Percentiles rank a stretch among this genome's conserved stretches.
Evolutionary conservation across 805 yeast species (phyloP).

Genomic region (Cyberlindnera euphorbiiphila): DNA sequence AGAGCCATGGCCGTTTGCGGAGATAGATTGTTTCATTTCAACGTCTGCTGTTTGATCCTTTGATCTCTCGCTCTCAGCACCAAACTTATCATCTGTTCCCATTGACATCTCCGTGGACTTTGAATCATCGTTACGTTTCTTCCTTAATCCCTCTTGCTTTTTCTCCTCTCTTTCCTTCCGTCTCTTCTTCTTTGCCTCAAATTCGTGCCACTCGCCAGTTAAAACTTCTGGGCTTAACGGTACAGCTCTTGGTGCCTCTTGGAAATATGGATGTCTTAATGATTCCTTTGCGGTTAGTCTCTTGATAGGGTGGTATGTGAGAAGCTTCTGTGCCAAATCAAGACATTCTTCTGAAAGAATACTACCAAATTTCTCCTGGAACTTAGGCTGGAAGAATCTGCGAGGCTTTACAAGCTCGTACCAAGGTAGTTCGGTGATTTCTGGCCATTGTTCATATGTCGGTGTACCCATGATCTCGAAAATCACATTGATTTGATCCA

Average conservation of each 20-base stretch:
- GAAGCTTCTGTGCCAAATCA: conserved; percentile 59
- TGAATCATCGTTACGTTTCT: conserved; percentile 6
- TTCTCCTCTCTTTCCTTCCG: conserved; percentile 27
- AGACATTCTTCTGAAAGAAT: conserved; percentile 49
- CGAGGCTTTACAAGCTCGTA: conserved; percentile 74
- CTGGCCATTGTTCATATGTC: conserved; percentile 67
- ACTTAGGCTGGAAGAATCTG: conserved; percentile 29
- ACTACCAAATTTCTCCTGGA: conserved; percentile 39
- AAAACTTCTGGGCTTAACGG: conserved; percentile 51
- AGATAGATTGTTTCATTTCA: conserved; percentile 1
- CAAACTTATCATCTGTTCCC: conserved; percentile 3
- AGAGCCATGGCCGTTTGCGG: too few relatives aligned
- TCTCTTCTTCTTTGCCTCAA: conserved; percentile 78
- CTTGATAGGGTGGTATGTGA: conserved; percentile 62
- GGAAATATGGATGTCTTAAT: conserved; percentile 65
- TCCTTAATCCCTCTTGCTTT: conserved; percentile 18
- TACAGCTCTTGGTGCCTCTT: conserved; percentile 61
- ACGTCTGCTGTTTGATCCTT: conserved; percentile 1
- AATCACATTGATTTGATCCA: conserved; percentile 74
- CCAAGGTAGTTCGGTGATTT: conserved; percentile 82
- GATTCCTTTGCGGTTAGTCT: conserved; percentile 72
- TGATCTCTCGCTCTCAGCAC: conserved; percentile 1
- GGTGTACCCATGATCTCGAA: conserved; percentile 90
- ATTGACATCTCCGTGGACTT: conserved; percentile 3
- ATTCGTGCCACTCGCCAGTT: conserved; percentile 94